phyloP scores from a whole-genome alignment of 352 stramenopile genomes.

The Pythium grandisporangium region DNA sequence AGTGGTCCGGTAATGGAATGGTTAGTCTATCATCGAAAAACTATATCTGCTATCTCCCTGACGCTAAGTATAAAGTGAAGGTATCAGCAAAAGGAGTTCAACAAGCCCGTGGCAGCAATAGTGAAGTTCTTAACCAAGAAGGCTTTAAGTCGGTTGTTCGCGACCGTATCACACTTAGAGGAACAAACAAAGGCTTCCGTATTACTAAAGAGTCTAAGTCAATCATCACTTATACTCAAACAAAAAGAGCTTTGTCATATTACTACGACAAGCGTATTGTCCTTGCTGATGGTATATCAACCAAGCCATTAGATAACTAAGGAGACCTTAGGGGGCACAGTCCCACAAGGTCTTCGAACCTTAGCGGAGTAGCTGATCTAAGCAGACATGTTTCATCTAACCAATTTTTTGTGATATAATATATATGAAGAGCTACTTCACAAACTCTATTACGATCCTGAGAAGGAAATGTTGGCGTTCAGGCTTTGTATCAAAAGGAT shows the following conservation, averaged over 20 bases:
- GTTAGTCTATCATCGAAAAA: constrained; percentile 11
- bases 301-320: constrained; percentile 15
- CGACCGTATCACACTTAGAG: constrained; percentile 13
- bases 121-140: constrained; percentile 8
- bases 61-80: constrained; percentile 9
- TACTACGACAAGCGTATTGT: constrained; percentile 22
- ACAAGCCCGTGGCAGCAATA: constrained; percentile 8
- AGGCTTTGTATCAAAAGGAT: constrained; percentile 14
- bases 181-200: constrained; percentile 19
- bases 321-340: background rate
- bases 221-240: constrained; percentile 18
- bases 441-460: constrained; percentile 15
- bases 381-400: no score
- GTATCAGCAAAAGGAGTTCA: constrained; percentile 16
- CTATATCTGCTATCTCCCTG: constrained; percentile 18
- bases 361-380: background rate
- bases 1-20: constrained; percentile 15
- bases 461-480: constrained; percentile 11
- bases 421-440: constrained; percentile 3
- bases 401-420: background rate
- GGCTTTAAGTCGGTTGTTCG: constrained; percentile 13
- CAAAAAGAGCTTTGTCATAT: constrained; percentile 13
- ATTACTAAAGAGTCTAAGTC: constrained; percentile 14
- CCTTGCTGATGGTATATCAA: constrained; percentile 15
- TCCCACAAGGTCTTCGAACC: background rate